phyloP scores from a whole-genome alignment of 1,139 yeast genomes.

The Hemisphaericaspora lyxosophila region DNA sequence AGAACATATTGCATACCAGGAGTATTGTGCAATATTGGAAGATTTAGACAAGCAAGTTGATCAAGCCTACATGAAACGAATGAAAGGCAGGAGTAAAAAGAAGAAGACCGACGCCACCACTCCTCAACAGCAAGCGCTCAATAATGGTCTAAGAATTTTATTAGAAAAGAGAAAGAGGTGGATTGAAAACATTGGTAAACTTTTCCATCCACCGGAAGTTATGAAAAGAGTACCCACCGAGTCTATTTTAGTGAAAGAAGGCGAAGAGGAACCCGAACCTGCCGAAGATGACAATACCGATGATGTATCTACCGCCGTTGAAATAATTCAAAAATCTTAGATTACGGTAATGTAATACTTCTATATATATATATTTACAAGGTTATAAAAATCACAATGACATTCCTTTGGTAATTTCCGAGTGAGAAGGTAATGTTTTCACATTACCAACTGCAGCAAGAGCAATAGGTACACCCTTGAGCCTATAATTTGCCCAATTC shows the following conservation, averaged over 20 bases:
- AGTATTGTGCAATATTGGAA: conserved; percentile 82
- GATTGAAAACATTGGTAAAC: conserved; percentile 86
- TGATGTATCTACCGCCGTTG: conserved; percentile 15
- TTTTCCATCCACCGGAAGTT: conserved; percentile 66
- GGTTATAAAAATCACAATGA: conserved; percentile 16
- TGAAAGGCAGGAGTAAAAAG: conserved; percentile 79
- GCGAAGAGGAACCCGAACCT: conserved; percentile 42
- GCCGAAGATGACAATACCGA: conserved; percentile 39
- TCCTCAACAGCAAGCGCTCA: conserved; percentile 56
- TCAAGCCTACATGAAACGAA: conserved; percentile 84
- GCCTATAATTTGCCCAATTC: conserved; percentile 83
- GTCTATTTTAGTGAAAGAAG: conserved; percentile 47
- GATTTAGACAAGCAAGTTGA: conserved; percentile 94
- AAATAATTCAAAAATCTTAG: conserved; percentile 14
- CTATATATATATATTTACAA: conserved; percentile 5
- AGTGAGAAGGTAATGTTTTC: conserved; percentile 58
- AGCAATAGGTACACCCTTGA: conserved; percentile 79
- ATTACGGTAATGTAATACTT: neutral
- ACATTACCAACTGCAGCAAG: conserved; percentile 89
- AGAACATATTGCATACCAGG: conserved; percentile 94
- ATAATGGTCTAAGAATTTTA: conserved; percentile 73
- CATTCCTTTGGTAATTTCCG: conserved; percentile 47
- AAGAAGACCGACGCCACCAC: conserved; percentile 54
- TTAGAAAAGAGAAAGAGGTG: conserved; percentile 86
- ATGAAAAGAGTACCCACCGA: conserved; percentile 75